Evolutionary conservation across 257 asterid genomes (phyloP).

Genomic region (Solanum sparsipilum): DNA sequence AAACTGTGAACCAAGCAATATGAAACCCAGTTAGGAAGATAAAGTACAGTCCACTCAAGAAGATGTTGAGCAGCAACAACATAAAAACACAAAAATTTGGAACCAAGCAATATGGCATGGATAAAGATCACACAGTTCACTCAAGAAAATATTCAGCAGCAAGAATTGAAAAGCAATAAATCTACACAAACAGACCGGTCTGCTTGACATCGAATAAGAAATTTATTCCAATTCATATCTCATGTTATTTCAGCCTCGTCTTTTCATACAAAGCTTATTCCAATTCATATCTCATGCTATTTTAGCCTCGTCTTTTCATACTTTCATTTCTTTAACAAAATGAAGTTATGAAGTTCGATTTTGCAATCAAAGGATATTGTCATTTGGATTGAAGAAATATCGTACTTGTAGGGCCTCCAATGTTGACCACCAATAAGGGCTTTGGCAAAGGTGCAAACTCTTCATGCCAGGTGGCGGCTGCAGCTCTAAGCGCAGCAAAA

Average conservation of each 20-base stretch:
- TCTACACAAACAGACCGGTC: neutral
- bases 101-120: neutral
- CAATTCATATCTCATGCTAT: neutral
- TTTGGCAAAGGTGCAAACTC: slow-evolving; percentile 79
- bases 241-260: neutral
- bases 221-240: neutral
- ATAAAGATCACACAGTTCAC: neutral
- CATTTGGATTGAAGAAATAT: neutral
- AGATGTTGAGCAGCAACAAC: neutral
- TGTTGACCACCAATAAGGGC: slow-evolving; percentile 84
- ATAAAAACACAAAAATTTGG: neutral
- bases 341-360: neutral
- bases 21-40: neutral
- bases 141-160: neutral
- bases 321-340: neutral
- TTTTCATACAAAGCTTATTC: neutral
- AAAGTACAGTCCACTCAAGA: neutral
- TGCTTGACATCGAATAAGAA: neutral
- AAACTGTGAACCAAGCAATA: neutral
- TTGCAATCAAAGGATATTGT: neutral
- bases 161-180: neutral
- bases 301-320: neutral
- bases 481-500: slow-evolving; percentile 65
- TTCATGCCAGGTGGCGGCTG: slow-evolving; percentile 82
- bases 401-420: slow-evolving; percentile 92